Conservation (phyloP, 2,329 filamentous ascomycete genomes). For the Colletotrichum sojae region DNA sequence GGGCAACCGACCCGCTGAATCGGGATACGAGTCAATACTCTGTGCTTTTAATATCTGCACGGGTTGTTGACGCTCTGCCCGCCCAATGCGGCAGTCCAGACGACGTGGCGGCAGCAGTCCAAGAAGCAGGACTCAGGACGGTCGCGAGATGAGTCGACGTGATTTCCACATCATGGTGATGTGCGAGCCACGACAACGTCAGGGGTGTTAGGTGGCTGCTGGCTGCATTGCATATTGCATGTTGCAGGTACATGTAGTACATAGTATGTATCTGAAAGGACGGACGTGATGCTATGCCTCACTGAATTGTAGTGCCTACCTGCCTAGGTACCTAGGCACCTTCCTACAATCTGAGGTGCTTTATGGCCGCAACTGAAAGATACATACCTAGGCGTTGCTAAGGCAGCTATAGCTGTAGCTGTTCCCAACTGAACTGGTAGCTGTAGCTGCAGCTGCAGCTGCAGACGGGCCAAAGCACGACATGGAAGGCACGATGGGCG, state of each 20-base stretch:
- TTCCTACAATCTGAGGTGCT: no score
- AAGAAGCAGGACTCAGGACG: neutral
- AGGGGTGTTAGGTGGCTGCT: neutral
- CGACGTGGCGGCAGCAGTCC: constrained; percentile 11
- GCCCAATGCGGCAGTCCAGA: constrained; percentile 10
- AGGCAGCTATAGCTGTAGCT: neutral
- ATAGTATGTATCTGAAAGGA: no score
- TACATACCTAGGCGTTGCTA: no score
- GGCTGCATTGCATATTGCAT: neutral
- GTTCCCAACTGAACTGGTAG: neutral
- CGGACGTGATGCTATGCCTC: no score
- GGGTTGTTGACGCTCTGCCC: neutral
- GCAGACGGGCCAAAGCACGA: neutral
- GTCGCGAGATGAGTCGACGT: constrained; percentile 1
- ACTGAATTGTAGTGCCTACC: neutral
- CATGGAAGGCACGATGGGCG: constrained; percentile 1
- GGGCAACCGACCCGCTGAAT: constrained; percentile 18
- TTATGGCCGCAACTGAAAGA: no score
- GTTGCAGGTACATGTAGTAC: neutral
- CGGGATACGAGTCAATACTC: constrained; percentile 16
- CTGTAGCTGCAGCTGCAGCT: neutral
- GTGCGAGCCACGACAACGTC: constrained; percentile 26
- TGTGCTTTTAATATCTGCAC: no score
- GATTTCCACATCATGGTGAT: constrained; percentile 33
- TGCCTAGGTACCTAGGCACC: neutral